Base-by-base conservation (phyloP, 139 green algal species). In the Chlamydomonas incerta region DNA sequence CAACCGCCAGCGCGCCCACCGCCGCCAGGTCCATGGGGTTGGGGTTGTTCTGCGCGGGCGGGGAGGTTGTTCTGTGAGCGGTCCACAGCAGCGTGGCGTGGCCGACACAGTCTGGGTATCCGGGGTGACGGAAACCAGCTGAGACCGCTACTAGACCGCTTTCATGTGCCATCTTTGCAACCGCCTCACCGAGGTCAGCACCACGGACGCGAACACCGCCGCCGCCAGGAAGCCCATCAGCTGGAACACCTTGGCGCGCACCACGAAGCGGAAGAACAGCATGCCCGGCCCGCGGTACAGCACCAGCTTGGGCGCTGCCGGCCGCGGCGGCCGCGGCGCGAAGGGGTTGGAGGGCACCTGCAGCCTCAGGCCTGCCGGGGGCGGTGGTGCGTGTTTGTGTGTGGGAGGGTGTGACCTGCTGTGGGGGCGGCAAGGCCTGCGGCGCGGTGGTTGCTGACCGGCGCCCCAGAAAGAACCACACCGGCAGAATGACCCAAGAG, bases 231-330 rank as follows among this genome's bases (percentile, higher is more conserved):
- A 88, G 24, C 93, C 93, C 15, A 89, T 73, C 41, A 97, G 72
- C 85, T 97, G 95, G 41, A 96, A 94, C 5, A 97, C 87, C 86
- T 96, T 96, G 62, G 90, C 90, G 29, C 95, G 87, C 21, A 97
- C 95, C 8, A 97, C 85, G 63, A 96, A 72, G 6, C 94, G 75
- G 80, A 95, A 96, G 6, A 92, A 52, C 57, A 89, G 81, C 89
- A 96, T 96, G 55, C 91, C 90, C 8, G 35, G 67, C n/a, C 93
- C 93, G 9, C 82, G 79, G 89, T 96, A 96, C 65, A 96, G 87
- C 50, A 96, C 89, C 31, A 88, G 74, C 72, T 87, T 93, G 20
- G 55, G 66, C 17, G 82, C 74, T 4, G 37, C 24, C 9, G 58
- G 50, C 18, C 75, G 66, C 29, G 72, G 74, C 72, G 68, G 67